These are phyloP conservation scores for Aspergillus hancockii DNA, from an alignment of 495 filamentous ascomycete genomes.

Conservation along the genomic window DNA sequence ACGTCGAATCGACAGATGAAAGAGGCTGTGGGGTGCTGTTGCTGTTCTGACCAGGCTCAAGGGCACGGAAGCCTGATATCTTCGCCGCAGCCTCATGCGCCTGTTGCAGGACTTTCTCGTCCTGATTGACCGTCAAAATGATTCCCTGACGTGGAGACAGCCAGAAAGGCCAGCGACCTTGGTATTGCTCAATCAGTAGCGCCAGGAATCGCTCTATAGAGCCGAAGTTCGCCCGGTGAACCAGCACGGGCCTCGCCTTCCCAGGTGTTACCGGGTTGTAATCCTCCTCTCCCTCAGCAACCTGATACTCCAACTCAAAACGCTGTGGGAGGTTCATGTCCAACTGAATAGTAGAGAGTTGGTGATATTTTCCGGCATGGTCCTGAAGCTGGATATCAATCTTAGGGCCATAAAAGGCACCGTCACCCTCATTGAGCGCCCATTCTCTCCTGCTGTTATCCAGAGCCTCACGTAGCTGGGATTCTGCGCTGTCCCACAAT, in stretches of 20 bases:
- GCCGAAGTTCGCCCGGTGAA: constrained; percentile 87
- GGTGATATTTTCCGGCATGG: constrained; percentile 83
- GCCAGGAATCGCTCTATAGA: constrained; percentile 87
- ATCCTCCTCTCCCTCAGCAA: constrained; percentile 51
- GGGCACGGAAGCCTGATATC: constrained; percentile 37
- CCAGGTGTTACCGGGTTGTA: constrained; percentile 72
- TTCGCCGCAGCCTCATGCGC: constrained; percentile 49
- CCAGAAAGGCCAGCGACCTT: constrained; percentile 89
- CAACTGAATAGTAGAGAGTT: constrained; percentile 89
- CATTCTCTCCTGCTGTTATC: constrained; percentile 64
- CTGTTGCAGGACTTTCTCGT: constrained; percentile 55
- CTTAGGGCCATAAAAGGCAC: constrained; percentile 94
- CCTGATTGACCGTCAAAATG: constrained; percentile 74
- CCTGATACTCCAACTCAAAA: constrained; percentile 73
- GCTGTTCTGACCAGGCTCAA: constrained; percentile 23
- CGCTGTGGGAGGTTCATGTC: constrained; percentile 91
- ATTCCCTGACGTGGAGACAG: constrained; percentile 80
- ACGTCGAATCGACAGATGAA: constrained; percentile 47
- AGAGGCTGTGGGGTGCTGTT: constrained; percentile 31
- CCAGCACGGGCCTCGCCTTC: constrained; percentile 74
- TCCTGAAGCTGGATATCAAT: constrained; percentile 88
- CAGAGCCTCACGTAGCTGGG: constrained; percentile 68
- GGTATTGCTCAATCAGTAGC: constrained; percentile 80
- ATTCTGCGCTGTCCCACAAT: constrained; percentile 83
- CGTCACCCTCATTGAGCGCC: constrained; percentile 77